Base-by-base conservation (phyloP, 306 rosid species). In the Glycine tomentella region DNA sequence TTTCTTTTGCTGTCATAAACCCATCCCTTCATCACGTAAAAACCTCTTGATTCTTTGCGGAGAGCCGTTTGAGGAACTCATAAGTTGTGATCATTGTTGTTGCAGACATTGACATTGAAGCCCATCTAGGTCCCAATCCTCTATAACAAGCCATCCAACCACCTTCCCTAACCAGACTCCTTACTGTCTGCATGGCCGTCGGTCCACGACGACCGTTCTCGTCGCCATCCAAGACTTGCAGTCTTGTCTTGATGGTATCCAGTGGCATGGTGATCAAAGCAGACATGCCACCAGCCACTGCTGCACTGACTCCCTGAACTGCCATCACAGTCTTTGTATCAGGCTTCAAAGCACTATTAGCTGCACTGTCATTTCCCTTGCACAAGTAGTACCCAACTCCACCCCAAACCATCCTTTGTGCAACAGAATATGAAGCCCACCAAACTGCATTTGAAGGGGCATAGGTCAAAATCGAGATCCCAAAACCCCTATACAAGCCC, bases 71-170 rank as follows among this genome's bases (percentile, higher is more conserved):
- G 66, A 94, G 91, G 49, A 94, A 88, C 90, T 94, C 98, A 59
- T 94, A 94, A 48, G 98, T 92, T 52, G 98, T 94, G 91, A 94
- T 94, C 97, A 94, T 94, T 53, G 97, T 94, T 7, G 98, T 94
- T 25, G 98, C 98, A 74, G 98, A 94, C 86, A 94, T 77, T 2
- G 98, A 92, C 97, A 92, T 92, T 5, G 97, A 90, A 45, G 95
- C 95, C 89, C 98, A 94, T 8, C 98, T 84, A 7, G 95, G 97
- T 77, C 95, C 98, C 86, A 94, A 83, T 9, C 98, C 98, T 90
- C 92, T 83, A 77, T 92, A 94, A 85, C 97, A 94, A 17, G 98
- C 97, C 83, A 63, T 66, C 98, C 98, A 94, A 13, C 97, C 97
- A 3, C 98, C 98, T 84, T 92, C 97, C 89, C 74, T 90, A 2